Evolutionary conservation across 768 basidiomycete species (phyloP).

Genomic region (Pisolithus orientalis): DNA sequence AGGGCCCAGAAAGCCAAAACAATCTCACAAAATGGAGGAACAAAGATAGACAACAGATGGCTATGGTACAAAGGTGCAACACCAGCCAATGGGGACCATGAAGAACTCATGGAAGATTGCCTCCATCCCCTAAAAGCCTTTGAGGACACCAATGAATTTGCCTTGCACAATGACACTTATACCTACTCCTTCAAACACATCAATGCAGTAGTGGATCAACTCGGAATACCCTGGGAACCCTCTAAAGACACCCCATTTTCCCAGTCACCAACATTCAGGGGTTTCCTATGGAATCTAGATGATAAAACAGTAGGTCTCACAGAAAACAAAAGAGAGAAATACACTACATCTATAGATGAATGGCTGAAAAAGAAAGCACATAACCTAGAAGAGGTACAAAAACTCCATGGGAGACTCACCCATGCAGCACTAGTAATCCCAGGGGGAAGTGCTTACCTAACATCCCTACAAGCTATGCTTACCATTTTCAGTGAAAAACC

Average conservation of each 20-base stretch:
- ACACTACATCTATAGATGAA: not conserved
- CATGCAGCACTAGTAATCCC: too few relatives aligned
- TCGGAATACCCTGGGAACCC: too few relatives aligned
- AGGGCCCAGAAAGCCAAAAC: not conserved
- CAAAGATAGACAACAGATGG: not conserved
- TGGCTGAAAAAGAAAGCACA: slow-evolving; percentile 12
- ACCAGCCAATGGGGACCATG: slow-evolving; percentile 1
- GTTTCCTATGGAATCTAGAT: not conserved
- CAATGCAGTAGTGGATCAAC: too few relatives aligned
- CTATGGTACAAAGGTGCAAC: not conserved
- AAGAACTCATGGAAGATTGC: slow-evolving; percentile 32
- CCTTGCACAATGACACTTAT: not conserved
- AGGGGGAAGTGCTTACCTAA: too few relatives aligned
- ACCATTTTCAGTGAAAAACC: not conserved
- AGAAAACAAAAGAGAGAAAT: too few relatives aligned
- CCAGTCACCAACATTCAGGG: not conserved
- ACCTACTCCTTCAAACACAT: too few relatives aligned
- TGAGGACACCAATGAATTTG: not conserved
- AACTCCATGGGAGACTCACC: slow-evolving; percentile 27
- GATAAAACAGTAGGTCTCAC: not conserved
- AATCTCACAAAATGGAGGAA: not conserved
- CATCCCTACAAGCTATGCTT: too few relatives aligned
- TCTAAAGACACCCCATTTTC: not conserved
- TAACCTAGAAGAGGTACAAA: slow-evolving; percentile 20
- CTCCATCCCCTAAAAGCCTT: slow-evolving; percentile 4